Conservation (phyloP, 2,329 filamentous ascomycete genomes). For the Xylaria arbuscula region DNA sequence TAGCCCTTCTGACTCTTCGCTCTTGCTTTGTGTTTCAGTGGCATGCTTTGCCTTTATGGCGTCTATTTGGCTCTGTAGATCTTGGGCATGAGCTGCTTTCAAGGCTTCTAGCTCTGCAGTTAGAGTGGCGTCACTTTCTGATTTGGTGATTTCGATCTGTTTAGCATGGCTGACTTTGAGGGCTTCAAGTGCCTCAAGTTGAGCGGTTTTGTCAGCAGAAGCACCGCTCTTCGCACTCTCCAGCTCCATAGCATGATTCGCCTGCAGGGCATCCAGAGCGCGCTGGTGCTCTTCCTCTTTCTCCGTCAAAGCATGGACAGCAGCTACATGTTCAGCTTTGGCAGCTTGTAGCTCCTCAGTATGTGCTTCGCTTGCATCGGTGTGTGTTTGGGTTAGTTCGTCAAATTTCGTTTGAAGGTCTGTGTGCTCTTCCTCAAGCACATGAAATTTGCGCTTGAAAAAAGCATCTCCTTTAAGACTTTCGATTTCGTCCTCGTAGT, state of each 20-base stretch:
- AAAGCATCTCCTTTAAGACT: conserved; percentile 70
- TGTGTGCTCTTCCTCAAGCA: conserved; percentile 67
- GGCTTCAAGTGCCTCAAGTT: conserved; percentile 62
- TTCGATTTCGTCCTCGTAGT: conserved; percentile 74
- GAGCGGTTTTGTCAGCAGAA: conserved; percentile 61
- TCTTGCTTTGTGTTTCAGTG: conserved; percentile 51
- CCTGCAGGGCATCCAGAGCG: conserved; percentile 65
- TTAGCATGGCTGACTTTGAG: conserved; percentile 66
- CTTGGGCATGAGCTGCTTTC: conserved; percentile 57
- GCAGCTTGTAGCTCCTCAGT: conserved; percentile 40
- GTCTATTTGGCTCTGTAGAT: conserved; percentile 56
- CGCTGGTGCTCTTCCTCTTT: conserved; percentile 65
- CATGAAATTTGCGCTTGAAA: conserved; percentile 72
- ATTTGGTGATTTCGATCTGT: conserved; percentile 58
- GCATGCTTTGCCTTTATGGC: conserved; percentile 52
- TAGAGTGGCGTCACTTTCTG: conserved; percentile 55
- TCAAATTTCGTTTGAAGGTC: conserved; percentile 53
- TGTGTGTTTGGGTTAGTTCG: conserved; percentile 44
- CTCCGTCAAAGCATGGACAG: conserved; percentile 60
- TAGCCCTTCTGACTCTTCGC: conserved; percentile 48
- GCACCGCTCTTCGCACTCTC: conserved; percentile 66
- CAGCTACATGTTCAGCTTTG: conserved; percentile 48
- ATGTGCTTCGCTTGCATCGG: conserved; percentile 48
- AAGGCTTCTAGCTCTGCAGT: conserved; percentile 54
- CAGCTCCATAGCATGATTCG: conserved; percentile 68